Base-by-base conservation (phyloP, 495 filamentous ascomycete genomes). In the Daldinia caldariorum region DNA sequence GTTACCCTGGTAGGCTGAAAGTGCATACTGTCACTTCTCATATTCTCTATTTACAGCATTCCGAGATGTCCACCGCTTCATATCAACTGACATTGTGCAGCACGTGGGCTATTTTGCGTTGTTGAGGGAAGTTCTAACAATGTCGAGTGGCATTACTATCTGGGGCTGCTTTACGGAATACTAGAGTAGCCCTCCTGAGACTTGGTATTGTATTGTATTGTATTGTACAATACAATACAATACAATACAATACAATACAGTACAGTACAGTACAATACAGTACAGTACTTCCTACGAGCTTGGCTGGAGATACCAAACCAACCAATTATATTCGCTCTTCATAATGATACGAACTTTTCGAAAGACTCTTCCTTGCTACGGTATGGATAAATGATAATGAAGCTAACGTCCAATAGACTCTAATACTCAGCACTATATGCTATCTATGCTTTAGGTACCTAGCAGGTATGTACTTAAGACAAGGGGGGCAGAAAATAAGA, bases 11-110 rank as follows among this genome's bases (percentile, higher is more conserved):
- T 7, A 57, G 16, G 58, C 51, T 62, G 35, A 53, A 35, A 54
- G 16, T 58, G 35, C 34, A 50, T 60, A 50, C 16, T 35, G 26
- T 63, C 41, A 45, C 34, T 61, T 63, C 34, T 64, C 55, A 64
- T 35, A 22, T 37, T 59, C 29, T 14, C 49, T 20, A 37, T 45
- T 34, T 14, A 12, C 10, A 54, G 16, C 16, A 47, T n/a, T 45
- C 63, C 63, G 43, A 22, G 43, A 31, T 59, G 57, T 57, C 49
- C 39, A 67, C 26, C 32, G 35, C 26, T 16, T 39, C 56, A 37
- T 55, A 29, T 43, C 35, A 56, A 47, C 26, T 4, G 16, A 31
- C 10, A 63, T 54, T 29, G 38, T 68, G 51, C 58, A 49, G 45
- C 58, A 45, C 35, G 14, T 32, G 53, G 32, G 18, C 31, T n/a